A percentile compares a stretch with the other conserved stretches of the same genome.
phyloP scores from a whole-genome alignment of 2,329 filamentous ascomycete species.

The Diatrype stigma region DNA sequence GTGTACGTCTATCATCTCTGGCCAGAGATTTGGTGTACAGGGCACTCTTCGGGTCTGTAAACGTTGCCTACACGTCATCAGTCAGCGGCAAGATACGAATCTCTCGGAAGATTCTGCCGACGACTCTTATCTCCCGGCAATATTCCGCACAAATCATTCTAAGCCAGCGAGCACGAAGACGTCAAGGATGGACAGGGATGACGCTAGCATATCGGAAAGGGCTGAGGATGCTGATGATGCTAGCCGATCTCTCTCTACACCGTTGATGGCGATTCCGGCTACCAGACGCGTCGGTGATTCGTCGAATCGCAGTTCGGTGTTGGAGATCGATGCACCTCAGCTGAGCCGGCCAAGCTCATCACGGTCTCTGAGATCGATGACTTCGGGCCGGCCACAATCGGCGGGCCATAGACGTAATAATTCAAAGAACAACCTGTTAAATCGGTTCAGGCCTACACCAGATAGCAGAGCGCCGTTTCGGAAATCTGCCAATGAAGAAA shows the following conservation, averaged over 20 bases:
- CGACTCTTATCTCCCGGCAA: slow-evolving; percentile 62
- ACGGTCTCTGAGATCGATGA: slow-evolving; percentile 74
- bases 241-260: slow-evolving; percentile 55
- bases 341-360: slow-evolving; percentile 91
- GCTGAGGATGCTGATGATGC: slow-evolving; percentile 41
- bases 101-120: slow-evolving; percentile 81
- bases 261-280: slow-evolving; percentile 68
- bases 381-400: slow-evolving; percentile 68
- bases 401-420: slow-evolving; percentile 79
- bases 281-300: slow-evolving; percentile 67
- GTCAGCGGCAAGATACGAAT: slow-evolving; percentile 83
- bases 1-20: slow-evolving; percentile 88
- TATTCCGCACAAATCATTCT: slow-evolving; percentile 53
- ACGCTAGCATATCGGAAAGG: slow-evolving; percentile 36
- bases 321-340: slow-evolving; percentile 84
- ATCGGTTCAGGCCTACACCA: slow-evolving; percentile 64
- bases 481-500: slow-evolving; percentile 63
- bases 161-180: slow-evolving; percentile 35
- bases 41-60: slow-evolving; percentile 87
- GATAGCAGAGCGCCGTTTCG: slow-evolving; percentile 89
- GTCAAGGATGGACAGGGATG: slow-evolving; percentile 36
- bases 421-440: slow-evolving; percentile 80
- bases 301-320: slow-evolving; percentile 75
- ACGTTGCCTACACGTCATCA: slow-evolving; percentile 86
- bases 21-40: slow-evolving; percentile 79